A percentile compares a stretch with the other conserved stretches of the same genome.
phyloP scores from a whole-genome alignment of 257 asterid species.

The Henckelia pumila region DNA sequence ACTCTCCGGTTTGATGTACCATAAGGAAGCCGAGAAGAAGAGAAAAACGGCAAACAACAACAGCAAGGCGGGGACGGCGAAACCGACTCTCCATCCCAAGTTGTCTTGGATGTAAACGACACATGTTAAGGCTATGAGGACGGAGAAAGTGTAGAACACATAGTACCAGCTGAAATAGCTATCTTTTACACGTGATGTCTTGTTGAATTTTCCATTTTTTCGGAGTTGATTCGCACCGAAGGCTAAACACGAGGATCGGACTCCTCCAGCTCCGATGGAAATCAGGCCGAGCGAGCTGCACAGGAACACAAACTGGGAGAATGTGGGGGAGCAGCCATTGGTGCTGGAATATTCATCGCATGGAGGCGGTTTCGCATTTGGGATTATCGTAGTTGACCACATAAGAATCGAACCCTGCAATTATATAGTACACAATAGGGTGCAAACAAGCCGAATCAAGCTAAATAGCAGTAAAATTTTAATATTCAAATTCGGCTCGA shows the following conservation, averaged over 20 bases:
- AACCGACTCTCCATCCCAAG: constrained; percentile 73
- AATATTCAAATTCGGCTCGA: too few species aligned
- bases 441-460: too few species aligned
- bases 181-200: constrained; percentile 23
- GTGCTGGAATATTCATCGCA: constrained; percentile 35
- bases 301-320: constrained; percentile 42
- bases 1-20: constrained; percentile 47
- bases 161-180: constrained; percentile 71
- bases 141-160: constrained; percentile 37
- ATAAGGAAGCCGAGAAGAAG: constrained; percentile 52
- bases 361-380: constrained; percentile 57
- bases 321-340: constrained; percentile 39
- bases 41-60: constrained; percentile 35
- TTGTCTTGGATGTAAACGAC: constrained; percentile 74
- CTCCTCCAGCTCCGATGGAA: constrained; percentile 71
- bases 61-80: constrained; percentile 51
- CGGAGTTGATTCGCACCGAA: constrained; percentile 68
- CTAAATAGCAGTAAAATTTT: too few species aligned
- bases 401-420: constrained; percentile 56
- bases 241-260: constrained; percentile 57
- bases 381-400: constrained; percentile 61
- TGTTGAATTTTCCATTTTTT: constrained; percentile 28
- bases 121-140: constrained; percentile 47
- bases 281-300: constrained; percentile 50
- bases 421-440: too few species aligned